Conservation (phyloP, 140 eudicot genomes). For the Stevia rebaudiana region DNA sequence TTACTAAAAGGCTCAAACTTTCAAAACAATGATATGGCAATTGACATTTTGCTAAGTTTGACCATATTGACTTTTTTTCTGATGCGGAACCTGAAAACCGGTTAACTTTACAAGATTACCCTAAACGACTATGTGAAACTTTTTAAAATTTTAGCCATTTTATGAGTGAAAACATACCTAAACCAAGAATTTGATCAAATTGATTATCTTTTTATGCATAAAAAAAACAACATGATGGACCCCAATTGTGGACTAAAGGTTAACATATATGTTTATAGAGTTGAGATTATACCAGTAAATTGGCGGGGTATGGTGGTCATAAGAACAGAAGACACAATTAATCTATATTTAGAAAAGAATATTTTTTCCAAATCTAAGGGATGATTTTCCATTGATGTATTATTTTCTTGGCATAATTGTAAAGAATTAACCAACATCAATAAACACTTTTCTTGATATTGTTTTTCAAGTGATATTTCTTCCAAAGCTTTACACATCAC, state of each 20-base stretch:
- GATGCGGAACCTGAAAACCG: not conserved
- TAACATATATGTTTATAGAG: not conserved
- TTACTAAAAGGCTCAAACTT: not conserved
- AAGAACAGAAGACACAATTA: slow-evolving; percentile 71
- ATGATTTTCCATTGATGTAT: slow-evolving; percentile 26
- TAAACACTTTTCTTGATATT: slow-evolving; percentile 72
- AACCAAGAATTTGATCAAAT: not conserved
- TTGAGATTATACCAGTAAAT: slow-evolving; percentile 56
- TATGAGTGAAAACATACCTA: not conserved
- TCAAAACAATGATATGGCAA: not conserved
- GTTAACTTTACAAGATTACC: not conserved
- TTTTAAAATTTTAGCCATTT: not conserved
- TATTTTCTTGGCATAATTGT: slow-evolving; percentile 40
- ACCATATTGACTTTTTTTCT: not conserved
- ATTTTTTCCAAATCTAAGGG: slow-evolving; percentile 32
- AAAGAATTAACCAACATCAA: slow-evolving; percentile 51
- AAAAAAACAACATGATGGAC: not conserved
- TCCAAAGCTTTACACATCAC: slow-evolving; percentile 64
- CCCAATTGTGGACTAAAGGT: not conserved
- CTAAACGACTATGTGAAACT: not conserved
- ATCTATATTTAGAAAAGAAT: slow-evolving; percentile 57
- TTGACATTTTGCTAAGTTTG: not conserved
- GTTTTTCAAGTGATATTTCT: slow-evolving; percentile 62
- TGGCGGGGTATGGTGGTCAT: slow-evolving; percentile 83
- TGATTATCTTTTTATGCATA: not conserved